Conservation (phyloP, 371 early-diverging fungal species). For the Saksenaea vasiformis region DNA sequence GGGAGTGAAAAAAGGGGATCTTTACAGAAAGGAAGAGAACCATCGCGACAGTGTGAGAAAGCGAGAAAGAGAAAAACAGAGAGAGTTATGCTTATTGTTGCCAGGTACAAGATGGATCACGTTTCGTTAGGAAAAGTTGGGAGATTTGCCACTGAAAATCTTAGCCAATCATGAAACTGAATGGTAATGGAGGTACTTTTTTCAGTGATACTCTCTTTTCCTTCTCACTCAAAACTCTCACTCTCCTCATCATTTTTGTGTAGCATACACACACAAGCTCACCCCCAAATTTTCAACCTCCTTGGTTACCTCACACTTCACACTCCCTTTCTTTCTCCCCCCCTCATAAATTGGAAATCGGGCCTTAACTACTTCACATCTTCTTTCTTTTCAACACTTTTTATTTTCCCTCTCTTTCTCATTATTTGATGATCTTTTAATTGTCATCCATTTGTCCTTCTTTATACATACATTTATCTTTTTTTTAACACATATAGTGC, state of each 20-base stretch:
- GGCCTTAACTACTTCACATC: background rate
- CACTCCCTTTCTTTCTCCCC: background rate
- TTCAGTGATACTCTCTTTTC: background rate
- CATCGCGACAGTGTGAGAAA: too few species aligned
- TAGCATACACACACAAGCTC: constrained; percentile 9
- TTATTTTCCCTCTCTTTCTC: constrained; percentile 9
- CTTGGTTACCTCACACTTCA: constrained; percentile 7
- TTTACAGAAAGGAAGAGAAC: background rate
- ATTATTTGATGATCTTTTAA: background rate
- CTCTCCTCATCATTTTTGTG: constrained; percentile 11
- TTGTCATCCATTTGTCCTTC: constrained; percentile 4
- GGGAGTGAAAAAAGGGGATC: background rate
- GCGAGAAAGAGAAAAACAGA: background rate
- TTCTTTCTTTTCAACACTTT: constrained; percentile 5
- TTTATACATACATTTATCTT: constrained; percentile 7
- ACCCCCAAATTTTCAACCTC: constrained; percentile 3
- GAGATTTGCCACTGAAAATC: background rate
- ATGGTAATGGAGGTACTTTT: background rate
- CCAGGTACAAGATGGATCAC: background rate
- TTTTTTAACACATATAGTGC: background rate
- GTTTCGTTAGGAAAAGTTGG: background rate
- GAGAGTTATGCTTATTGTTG: background rate
- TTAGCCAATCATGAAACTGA: background rate
- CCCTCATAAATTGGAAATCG: background rate
- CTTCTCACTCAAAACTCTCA: background rate